Base-by-base conservation (phyloP, 1,284 basidiomycete genomes). In the Ceratobasidium sp. region DNA sequence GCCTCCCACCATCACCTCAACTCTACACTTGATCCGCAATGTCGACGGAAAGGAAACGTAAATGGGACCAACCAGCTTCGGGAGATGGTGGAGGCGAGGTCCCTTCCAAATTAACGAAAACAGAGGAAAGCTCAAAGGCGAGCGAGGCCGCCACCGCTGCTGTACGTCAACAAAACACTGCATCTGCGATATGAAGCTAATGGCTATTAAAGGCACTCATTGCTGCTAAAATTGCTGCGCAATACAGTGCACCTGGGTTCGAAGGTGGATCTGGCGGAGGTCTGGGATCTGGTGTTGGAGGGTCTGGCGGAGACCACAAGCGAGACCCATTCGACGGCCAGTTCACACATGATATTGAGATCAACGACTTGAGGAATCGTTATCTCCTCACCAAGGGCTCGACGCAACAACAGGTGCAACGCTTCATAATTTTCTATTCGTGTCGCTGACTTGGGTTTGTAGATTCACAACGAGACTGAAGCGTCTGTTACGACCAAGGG, bases 301-400 rank as follows among this genome's bases (percentile, higher is more conserved):
- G 76, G 50, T 79, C 76, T 43, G 77, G 76, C 43, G 76, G 76
- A 17, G 84, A 84, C 32, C 79, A 79, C 74, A 86, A 83, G 77
- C 47, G 60, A 27, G 90, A 91, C 75, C 83, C 84, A 4, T 87
- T 92, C 71, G 93, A 95, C 72, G 92, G 85, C 47, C 93, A 92
- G 60, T 98, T 91, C 75, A 89, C 88, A 15, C 87, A 93, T 75
- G 94, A 98, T 78, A 93, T 99, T 71, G 96, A 98, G 78, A 97
- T 99, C 79, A 98, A 99, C 79, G 97, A 99, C 80, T 84, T 96
- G 69, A 83, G 96, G 75, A 99, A 99, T 80, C 85, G 96, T 70
- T 99, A 99, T 79, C 82, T 98, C 77, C 82, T 99, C 75, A 99
- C 97, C 49, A 97, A 94, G 78, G 92, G 93, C 1, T 86, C 91